Evolutionary conservation across 768 basidiomycete genomes (phyloP).

Genomic region (Cystobasidium ongulense): DNA sequence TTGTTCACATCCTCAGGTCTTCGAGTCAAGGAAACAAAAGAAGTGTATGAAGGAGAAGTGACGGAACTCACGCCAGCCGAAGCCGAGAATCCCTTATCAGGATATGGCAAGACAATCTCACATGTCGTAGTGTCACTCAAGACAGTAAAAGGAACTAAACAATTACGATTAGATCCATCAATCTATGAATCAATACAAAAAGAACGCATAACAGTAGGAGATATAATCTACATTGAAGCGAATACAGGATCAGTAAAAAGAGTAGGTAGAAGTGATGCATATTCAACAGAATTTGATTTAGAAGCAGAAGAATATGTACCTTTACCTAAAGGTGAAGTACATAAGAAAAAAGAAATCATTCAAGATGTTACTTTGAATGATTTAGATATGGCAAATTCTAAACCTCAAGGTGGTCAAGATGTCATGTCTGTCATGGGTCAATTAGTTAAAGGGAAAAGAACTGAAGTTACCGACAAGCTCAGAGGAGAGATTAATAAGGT

Average conservation of each 20-base stretch:
- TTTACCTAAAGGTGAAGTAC: slow-evolving; percentile 89
- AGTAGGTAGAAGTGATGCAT: slow-evolving; percentile 92
- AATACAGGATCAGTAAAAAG: slow-evolving; percentile 94
- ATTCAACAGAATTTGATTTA: slow-evolving; percentile 92
- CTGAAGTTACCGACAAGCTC: slow-evolving; percentile 94
- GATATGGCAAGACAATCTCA: slow-evolving; percentile 97
- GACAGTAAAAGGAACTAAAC: slow-evolving; percentile 87
- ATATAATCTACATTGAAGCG: slow-evolving; percentile 90
- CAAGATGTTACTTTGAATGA: slow-evolving; percentile 93
- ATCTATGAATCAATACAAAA: slow-evolving; percentile 97
- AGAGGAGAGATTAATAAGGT: slow-evolving; percentile 93
- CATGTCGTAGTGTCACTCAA: slow-evolving; percentile 94
- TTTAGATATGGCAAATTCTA: slow-evolving; percentile 89
- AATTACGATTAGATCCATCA: slow-evolving; percentile 81
- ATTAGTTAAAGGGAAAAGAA: slow-evolving; percentile 82
- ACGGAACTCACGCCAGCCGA: slow-evolving; percentile 94
- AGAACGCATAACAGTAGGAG: slow-evolving; percentile 91
- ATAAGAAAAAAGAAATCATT: slow-evolving; percentile 89
- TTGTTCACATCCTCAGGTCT: slow-evolving; percentile 56
- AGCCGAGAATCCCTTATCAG: slow-evolving; percentile 91
- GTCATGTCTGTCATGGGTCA: slow-evolving; percentile 95
- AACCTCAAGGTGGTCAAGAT: slow-evolving; percentile 87
- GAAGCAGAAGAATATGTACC: slow-evolving; percentile 99
- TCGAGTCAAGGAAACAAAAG: slow-evolving; percentile 97
- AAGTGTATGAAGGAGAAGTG: slow-evolving; percentile 96